Evolutionary conservation across 1,139 yeast species (phyloP).

Genomic region (Suhomyces yuchorum): DNA sequence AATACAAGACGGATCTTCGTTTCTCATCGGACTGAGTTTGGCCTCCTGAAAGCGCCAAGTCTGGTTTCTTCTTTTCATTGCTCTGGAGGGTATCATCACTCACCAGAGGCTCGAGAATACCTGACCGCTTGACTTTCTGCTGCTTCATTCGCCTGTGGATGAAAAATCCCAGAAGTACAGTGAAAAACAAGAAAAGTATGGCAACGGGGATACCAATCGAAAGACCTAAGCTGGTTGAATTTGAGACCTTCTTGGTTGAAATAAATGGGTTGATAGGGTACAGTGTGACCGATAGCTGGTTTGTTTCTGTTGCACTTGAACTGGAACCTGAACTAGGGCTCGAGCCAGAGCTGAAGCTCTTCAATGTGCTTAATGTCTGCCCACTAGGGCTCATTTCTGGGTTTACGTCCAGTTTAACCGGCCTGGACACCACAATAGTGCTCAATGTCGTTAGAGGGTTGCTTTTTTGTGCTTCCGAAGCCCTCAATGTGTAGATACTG

Average conservation of each 20-base stretch:
- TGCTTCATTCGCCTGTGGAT: constrained; percentile 18
- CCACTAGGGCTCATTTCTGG: neutral
- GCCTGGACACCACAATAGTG: neutral
- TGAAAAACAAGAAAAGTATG: constrained; percentile 28
- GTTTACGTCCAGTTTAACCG: neutral
- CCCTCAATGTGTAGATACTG: constrained; percentile 3
- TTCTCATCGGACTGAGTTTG: neutral
- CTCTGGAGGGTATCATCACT: neutral
- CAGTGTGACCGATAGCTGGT: neutral
- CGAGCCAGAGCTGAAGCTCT: neutral
- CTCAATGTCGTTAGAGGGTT: neutral
- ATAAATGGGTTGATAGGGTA: neutral
- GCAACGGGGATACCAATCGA: constrained; percentile 50
- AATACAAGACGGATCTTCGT: constrained; percentile 9
- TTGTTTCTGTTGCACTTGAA: neutral
- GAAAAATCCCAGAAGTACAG: constrained; percentile 27
- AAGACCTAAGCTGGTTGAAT: constrained; percentile 33
- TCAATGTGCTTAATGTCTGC: too few species aligned
- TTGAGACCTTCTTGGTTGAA: constrained; percentile 5
- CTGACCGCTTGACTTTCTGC: neutral
- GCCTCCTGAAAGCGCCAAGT: neutral
- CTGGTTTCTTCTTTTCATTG: neutral
- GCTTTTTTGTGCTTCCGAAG: neutral
- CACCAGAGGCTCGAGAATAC: neutral
- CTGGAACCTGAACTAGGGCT: neutral